Conservation (phyloP, 495 filamentous ascomycete species). For the Penicillium mononematosum region DNA sequence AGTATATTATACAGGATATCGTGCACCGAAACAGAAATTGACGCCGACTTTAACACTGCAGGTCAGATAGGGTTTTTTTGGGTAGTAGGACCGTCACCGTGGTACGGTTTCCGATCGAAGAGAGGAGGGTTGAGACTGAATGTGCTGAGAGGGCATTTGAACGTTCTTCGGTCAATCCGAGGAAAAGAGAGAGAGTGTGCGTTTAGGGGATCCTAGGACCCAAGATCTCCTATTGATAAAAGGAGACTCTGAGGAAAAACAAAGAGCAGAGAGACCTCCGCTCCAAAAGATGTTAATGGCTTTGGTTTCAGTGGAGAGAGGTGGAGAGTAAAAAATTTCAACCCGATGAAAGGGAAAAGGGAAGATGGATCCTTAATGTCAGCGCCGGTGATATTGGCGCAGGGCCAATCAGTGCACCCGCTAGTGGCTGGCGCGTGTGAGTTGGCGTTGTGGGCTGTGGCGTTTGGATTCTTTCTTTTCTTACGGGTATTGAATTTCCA, state of each 20-base stretch:
- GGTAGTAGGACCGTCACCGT: constrained; percentile 45
- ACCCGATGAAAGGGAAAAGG: constrained; percentile 23
- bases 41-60: constrained; percentile 33
- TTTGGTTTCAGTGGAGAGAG: constrained; percentile 16
- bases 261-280: constrained; percentile 10
- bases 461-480: constrained; percentile 9
- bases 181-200: constrained; percentile 17
- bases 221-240: constrained; percentile 14
- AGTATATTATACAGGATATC: constrained; percentile 55
- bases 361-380: constrained; percentile 12
- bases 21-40: constrained; percentile 40
- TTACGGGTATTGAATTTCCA: constrained; percentile 19
- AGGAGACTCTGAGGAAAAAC: constrained; percentile 1
- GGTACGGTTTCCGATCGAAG: constrained; percentile 45
- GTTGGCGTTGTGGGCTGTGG: constrained; percentile 21
- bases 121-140: constrained; percentile 44
- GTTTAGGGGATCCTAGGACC: constrained; percentile 12
- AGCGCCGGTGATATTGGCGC: constrained; percentile 8
- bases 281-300: constrained; percentile 12
- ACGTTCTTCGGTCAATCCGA: constrained; percentile 38
- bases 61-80: constrained; percentile 22
- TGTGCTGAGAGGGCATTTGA: constrained; percentile 51
- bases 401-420: constrained; percentile 12
- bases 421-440: constrained; percentile 16
- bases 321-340: constrained; percentile 28